phyloP scores from a whole-genome alignment of 2,329 filamentous ascomycete genomes.

The Fusarium transvaalense region DNA sequence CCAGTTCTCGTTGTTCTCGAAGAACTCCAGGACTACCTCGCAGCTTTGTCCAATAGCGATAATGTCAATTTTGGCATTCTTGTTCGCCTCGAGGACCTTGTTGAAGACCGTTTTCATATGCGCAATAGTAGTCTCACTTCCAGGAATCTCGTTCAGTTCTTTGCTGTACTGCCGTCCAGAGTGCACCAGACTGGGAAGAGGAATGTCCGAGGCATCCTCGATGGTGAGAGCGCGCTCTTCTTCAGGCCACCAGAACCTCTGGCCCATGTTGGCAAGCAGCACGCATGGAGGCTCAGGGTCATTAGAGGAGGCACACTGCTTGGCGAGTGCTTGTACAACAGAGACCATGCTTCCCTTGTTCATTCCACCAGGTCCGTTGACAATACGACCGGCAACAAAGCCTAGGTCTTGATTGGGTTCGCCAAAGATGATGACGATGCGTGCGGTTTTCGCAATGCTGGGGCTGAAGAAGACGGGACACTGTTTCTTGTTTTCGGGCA shows the following conservation, averaged over 20 bases:
- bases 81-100: conserved; percentile 64
- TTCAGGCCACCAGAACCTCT: conserved; percentile 81
- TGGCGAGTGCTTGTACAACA: conserved; percentile 64
- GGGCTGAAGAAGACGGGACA: conserved; percentile 73
- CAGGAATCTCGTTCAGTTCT: conserved; percentile 70
- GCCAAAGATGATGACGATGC: conserved; percentile 80
- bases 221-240: conserved; percentile 70
- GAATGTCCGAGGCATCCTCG: conserved; percentile 67
- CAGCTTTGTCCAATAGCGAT: conserved; percentile 78
- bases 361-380: conserved; percentile 74
- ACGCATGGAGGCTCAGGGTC: conserved; percentile 66
- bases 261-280: conserved; percentile 81
- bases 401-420: conserved; percentile 80
- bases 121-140: conserved; percentile 66
- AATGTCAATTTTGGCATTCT: conserved; percentile 72
- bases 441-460: conserved; percentile 67
- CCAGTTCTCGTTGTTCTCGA: conserved; percentile 69
- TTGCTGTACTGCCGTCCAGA: conserved; percentile 64
- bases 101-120: conserved; percentile 79
- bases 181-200: conserved; percentile 73
- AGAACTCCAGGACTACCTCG: conserved; percentile 67
- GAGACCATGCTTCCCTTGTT: conserved; percentile 77
- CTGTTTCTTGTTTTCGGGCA: conserved; percentile 62
- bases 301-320: conserved; percentile 51
- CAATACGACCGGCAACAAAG: conserved; percentile 76